phyloP scores from a whole-genome alignment of 2,329 filamentous ascomycete species.

The Phoma sp. region DNA sequence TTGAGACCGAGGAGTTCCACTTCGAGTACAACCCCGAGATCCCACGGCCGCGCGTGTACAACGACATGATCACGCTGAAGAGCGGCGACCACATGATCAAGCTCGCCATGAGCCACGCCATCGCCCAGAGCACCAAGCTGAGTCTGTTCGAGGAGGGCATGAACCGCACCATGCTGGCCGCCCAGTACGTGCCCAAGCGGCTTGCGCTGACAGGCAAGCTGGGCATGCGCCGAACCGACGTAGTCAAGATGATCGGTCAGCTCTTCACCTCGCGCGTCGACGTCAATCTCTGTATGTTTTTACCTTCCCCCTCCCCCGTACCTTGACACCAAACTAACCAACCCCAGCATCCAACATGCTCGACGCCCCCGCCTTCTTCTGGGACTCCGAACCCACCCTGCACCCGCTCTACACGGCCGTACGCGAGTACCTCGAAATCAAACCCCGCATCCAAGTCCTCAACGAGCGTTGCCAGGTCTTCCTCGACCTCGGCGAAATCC shows the following conservation, averaged over 20 bases:
- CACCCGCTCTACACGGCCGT: conserved; percentile 94
- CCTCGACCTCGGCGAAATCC: conserved; percentile 91
- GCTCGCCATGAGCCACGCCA: conserved; percentile 94
- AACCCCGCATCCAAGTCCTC: conserved; percentile 91
- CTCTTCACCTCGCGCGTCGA: conserved; percentile 95
- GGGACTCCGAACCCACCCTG: conserved; percentile 94
- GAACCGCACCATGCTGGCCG: conserved; percentile 90
- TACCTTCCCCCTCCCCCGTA: background rate
- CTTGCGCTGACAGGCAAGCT: conserved; percentile 88
- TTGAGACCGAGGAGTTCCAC: conserved; percentile 97
- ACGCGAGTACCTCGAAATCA: conserved; percentile 96
- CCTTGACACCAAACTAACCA: conserved; percentile 6
- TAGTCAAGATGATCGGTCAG: conserved; percentile 87
- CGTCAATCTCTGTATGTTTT: conserved; percentile 87
- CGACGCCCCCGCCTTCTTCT: conserved; percentile 96
- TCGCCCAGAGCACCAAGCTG: conserved; percentile 95
- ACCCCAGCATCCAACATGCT: conserved; percentile 85
- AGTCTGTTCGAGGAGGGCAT: conserved; percentile 96
- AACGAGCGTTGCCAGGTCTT: conserved; percentile 98
- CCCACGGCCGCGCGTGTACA: conserved; percentile 89
- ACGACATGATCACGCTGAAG: conserved; percentile 98
- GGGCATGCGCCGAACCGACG: conserved; percentile 89
- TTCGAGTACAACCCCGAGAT: conserved; percentile 93
- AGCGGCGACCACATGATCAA: conserved; percentile 99
- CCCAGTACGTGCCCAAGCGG: conserved; percentile 88